Base-by-base conservation (phyloP, 1,284 basidiomycete genomes). In the Volvariella volvacea region DNA sequence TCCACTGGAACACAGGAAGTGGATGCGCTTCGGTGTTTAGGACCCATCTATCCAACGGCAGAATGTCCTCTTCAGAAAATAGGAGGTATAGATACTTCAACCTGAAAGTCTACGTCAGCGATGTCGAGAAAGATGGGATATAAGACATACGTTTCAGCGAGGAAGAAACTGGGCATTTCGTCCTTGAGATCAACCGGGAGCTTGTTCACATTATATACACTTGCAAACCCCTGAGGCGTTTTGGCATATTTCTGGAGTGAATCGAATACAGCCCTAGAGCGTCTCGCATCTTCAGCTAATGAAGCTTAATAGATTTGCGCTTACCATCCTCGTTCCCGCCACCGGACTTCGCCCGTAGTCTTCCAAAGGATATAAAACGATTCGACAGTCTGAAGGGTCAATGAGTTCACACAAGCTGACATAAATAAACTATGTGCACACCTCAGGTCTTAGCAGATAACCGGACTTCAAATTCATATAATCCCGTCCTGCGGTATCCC, bases 1-100 rank as follows among this genome's bases (percentile, higher is more conserved):
- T 72, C 85, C 83, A 88, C n/a, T 73, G 54, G 52, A 89, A 88
- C 1, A 85, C 66, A 1, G 86, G 87, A 3, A 90, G 59, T 1
- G 86, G 83, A 53, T 91, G 88, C 2, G 84, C 87, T 58, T 91
- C 90, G 0, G 91, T 93, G 56, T 91, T 93, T 58, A 92, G 83
- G 8, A 92, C 84, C 78, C 84, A 92, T 45, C 76, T 64, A 42
- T 87, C 76, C 32, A 92, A 62, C 10, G 86, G 77, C 44, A 91
- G 55, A 0, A 74, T 59, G 40, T 82, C 74, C 3, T 71, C 67
- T 42, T 83, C 74, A 41, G 64, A 67, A 55, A 84, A 85, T 21
- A 83, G 59, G 20, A 86, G 71, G 55, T 81, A 85, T 2, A 84
- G 66, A 53, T 86, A 86, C 56, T 86, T 85, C 40, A 85, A 64